Evolutionary conservation across 345 rosid genomes (phyloP).

Genomic region (Aethionema arabicum): DNA sequence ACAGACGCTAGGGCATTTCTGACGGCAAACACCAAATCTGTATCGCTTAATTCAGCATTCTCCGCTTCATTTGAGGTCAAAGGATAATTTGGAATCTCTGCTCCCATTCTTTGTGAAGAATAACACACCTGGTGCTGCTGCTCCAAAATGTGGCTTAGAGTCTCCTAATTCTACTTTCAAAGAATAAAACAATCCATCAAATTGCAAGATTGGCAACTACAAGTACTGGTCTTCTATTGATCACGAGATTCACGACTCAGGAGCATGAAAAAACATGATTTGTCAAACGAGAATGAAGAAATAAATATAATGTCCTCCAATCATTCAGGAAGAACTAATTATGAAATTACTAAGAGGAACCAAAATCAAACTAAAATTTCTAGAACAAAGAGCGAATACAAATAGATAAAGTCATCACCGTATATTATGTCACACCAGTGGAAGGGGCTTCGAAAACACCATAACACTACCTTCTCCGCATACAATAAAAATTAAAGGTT

Average conservation of each 20-base stretch:
- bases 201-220: neutral
- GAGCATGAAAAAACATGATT: too few species aligned
- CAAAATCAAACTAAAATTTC: too few species aligned
- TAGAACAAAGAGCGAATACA: too few species aligned
- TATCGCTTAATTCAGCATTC: constrained; percentile 43
- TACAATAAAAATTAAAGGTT: neutral
- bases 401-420: neutral
- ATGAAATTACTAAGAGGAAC: too few species aligned
- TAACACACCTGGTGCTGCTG: neutral
- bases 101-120: constrained; percentile 33
- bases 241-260: too few species aligned
- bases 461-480: neutral
- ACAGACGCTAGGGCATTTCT: constrained; percentile 53
- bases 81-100: constrained; percentile 18
- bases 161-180: neutral
- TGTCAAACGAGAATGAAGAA: too few species aligned
- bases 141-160: neutral
- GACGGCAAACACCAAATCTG: constrained; percentile 46
- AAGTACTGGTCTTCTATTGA: too few species aligned
- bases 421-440: neutral
- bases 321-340: too few species aligned
- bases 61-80: constrained; percentile 27
- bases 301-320: too few species aligned
- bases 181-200: constrained; percentile 14
- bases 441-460: neutral